Base-by-base conservation (phyloP, 2,329 filamentous ascomycete species). In the Dothideomycetes sp. region DNA sequence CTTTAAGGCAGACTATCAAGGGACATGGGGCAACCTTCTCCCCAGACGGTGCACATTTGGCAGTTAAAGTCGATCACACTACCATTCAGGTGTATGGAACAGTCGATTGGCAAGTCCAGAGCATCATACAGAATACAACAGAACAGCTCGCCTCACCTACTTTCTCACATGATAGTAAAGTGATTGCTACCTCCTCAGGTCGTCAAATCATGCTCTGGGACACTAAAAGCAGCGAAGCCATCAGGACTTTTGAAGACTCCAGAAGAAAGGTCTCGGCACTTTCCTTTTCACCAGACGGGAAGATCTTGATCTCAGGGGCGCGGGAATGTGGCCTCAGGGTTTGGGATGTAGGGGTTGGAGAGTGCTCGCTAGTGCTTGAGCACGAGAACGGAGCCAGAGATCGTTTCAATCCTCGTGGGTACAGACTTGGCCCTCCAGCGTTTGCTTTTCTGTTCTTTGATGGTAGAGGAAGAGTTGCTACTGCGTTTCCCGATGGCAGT, bases 401-500 rank as follows among this genome's bases (percentile, higher is more conserved):
- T 27, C 16, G 4, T 11, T 17, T 10, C 13, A 24, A 17, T 1
- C 7, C 13, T 11, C 10, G 17, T 8, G 11, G 2, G 4, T 17
- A n/a, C 19, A 31, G n/a, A 18, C 5, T 9, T 11, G 27, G 8
- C 3, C 19, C 27, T 22, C 27, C 28, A 15, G 20, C 28, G 8
- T 12, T 25, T 10, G 22, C 32, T 11, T 13, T 33, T 5, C 16
- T 20, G 7, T 40, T 40, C 16, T 9, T 10, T 6, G 29, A 27
- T 15, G 16, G 8, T 25, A 22, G 22, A 15, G 37, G 5, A 9
- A 40, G n/a, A 25, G 15, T 33, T 11, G 37, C 29, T 6, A n/a
- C 33, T 9, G 37, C 37, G 4, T 40, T 32, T 16, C 37, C 37
- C 17, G 20, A 40, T 33, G 37, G 37, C 5, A 33, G 22, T 20